Evolutionary conservation across 2,329 filamentous ascomycete species (phyloP), one percentile per base, ranked within the genome.

Genomic region (Eutypa lata): DNA sequence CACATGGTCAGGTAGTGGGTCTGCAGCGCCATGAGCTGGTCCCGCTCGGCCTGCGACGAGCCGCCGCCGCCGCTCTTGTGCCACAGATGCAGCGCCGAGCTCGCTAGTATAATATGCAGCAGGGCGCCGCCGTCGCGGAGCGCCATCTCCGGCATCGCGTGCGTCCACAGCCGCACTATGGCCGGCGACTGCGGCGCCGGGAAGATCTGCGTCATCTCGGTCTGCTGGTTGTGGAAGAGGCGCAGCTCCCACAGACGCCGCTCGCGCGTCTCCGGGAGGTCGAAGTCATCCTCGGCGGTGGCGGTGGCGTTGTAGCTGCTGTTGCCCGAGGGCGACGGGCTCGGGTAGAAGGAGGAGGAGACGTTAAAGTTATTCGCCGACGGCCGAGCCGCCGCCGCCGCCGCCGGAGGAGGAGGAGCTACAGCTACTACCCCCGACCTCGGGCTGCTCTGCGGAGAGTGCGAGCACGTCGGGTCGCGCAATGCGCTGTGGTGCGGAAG

Each of bases 81-180:
- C 68, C 69, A 72, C 57, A 71, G 57, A 52, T 69, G 64, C 18
- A 73, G 60, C n/a, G 71, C 70, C 13, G 70, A 68, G 51, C 69
- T 68, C 8, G 71, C 70, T 19, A 73, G 54, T 31, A 68, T 61
- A 45, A 65, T 61, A 56, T 72, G 68, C 38, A 73, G 64, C 16
- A 73, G 63, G 43, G 61, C 58, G 47, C 58, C 63, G 24, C 63
- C 60, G 38, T 69, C 67, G 37, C 71, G 59, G 35, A 64, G 59
- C 18, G 64, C 64, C 59, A 61, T 64, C n/a, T 24, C 24, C 6
- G 47, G 35, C 24, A 40, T 49, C 37, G 72, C 68, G n/a, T 60
- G 47, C 10, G 57, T 51, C 65, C 68, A 73, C 50, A 71, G 53
- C 28, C 63, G 60, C 6, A 54, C 22, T 13, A 63, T n/a, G 19